A percentile compares a stretch with the other conserved stretches of the same genome.
Conservation (phyloP, 1,284 basidiomycete species). For the Agroathelia rolfsii region DNA sequence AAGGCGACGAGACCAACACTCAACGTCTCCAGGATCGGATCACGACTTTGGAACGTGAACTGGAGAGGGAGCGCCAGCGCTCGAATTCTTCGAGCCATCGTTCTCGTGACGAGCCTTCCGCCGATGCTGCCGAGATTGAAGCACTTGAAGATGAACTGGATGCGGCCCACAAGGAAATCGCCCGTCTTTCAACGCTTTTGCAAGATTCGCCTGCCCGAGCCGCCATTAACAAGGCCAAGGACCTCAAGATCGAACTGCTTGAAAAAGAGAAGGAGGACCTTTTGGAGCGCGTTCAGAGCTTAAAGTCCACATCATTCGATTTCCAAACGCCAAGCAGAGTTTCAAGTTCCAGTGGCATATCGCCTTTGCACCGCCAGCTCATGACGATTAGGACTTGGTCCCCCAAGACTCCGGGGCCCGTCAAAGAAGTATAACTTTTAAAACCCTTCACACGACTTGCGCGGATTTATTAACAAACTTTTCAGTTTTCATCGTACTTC, state of each 20-base stretch:
- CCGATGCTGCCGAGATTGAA: slow-evolving; percentile 43
- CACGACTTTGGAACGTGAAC: slow-evolving; percentile 46
- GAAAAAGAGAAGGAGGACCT: slow-evolving; percentile 71
- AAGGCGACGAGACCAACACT: slow-evolving; percentile 45
- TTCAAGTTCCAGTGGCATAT: slow-evolving; percentile 46
- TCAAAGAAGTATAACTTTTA: slow-evolving; percentile 54
- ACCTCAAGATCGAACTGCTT: slow-evolving; percentile 60
- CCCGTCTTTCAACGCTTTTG: slow-evolving; percentile 57
- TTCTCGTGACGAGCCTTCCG: slow-evolving; percentile 24
- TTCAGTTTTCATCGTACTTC: slow-evolving; percentile 63
- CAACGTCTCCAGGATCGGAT: slow-evolving; percentile 43
- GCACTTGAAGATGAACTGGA: slow-evolving; percentile 72
- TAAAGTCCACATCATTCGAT: slow-evolving; percentile 39
- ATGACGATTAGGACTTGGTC: slow-evolving; percentile 54
- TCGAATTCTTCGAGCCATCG: slow-evolving; percentile 25
- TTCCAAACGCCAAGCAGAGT: slow-evolving; percentile 46
- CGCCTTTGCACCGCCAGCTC: slow-evolving; percentile 64
- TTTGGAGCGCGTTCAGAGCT: slow-evolving; percentile 50
- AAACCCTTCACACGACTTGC: background rate
- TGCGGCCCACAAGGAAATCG: slow-evolving; percentile 73
- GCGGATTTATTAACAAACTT: slow-evolving; percentile 10
- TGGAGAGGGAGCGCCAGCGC: slow-evolving; percentile 34
- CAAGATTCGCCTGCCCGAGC: slow-evolving; percentile 66
- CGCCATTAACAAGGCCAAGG: slow-evolving; percentile 64
- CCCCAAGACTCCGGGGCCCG: slow-evolving; percentile 69